These are phyloP conservation scores for Aspergillus texensis DNA, from an alignment of 2,329 filamentous ascomycete genomes.

Conservation along the genomic window DNA sequence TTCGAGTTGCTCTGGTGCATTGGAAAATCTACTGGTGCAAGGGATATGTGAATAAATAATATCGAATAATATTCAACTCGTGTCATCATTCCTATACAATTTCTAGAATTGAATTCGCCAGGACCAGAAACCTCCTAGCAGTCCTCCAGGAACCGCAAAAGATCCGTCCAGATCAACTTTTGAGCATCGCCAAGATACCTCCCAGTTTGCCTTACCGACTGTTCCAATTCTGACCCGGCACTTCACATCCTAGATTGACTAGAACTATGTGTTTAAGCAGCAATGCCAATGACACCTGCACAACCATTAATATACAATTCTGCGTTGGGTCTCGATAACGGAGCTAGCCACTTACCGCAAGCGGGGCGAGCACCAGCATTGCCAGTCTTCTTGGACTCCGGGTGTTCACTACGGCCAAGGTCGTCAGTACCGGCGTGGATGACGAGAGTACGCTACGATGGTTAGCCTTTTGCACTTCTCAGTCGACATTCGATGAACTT, in stretches of 20 bases:
- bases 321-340: neutral
- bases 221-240: conserved; percentile 12
- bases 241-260: conserved; percentile 18
- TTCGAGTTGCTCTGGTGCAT: neutral
- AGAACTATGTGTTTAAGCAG: conserved; percentile 57
- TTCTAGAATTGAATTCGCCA: conserved; percentile 7
- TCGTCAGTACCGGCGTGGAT: conserved; percentile 95
- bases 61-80: conserved; percentile 4
- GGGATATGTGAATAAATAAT: neutral
- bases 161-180: conserved; percentile 9
- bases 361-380: conserved; percentile 92
- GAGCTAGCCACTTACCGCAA: conserved; percentile 68
- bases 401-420: conserved; percentile 86
- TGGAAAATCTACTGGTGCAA: neutral
- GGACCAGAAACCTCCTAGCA: conserved; percentile 3
- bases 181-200: neutral
- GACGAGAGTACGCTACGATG: conserved; percentile 80
- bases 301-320: conserved; percentile 3
- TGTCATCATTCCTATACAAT: conserved; percentile 12
- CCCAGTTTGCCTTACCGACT: conserved; percentile 11
- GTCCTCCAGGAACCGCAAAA: conserved; percentile 1
- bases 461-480: conserved; percentile 15
- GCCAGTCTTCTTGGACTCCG: conserved; percentile 97
- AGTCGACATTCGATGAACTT: conserved; percentile 38
- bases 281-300: conserved; percentile 84